phyloP scores from a whole-genome alignment of 176 grass and related monocot species.

The Lolium multiflorum region DNA sequence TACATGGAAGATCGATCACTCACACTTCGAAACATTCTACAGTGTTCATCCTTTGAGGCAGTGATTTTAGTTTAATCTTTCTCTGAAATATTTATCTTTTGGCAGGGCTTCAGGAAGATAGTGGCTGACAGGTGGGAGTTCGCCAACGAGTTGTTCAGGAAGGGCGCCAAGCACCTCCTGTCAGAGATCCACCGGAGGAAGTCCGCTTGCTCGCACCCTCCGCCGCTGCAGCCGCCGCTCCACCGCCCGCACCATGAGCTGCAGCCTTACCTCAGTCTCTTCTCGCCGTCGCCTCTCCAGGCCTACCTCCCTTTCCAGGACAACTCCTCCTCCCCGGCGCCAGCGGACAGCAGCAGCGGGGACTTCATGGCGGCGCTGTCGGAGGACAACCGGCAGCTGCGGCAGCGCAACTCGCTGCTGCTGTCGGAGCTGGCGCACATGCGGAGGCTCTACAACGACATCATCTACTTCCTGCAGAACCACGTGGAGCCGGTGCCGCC shows the following conservation, averaged over 20 bases:
- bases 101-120: conserved; percentile 95
- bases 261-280: conserved; percentile 44
- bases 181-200: conserved; percentile 89
- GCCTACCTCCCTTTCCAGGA: conserved; percentile 42
- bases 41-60: not conserved
- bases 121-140: conserved; percentile 97
- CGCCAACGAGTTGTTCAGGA: conserved; percentile 94
- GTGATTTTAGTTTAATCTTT: not conserved
- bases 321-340: conserved; percentile 8
- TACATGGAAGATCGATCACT: not conserved
- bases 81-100: not conserved
- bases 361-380: conserved; percentile 79
- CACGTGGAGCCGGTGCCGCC: conserved; percentile 39
- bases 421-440: conserved; percentile 86
- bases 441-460: conserved; percentile 97
- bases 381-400: conserved; percentile 86
- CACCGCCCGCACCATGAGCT: conserved; percentile 22
- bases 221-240: conserved; percentile 35
- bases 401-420: conserved; percentile 81
- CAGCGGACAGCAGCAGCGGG: not conserved
- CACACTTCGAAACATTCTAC: not conserved
- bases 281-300: conserved; percentile 19
- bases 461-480: conserved; percentile 94
- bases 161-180: conserved; percentile 89
- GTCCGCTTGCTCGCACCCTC: conserved; percentile 50